phyloP scores from a whole-genome alignment of 768 basidiomycete genomes.

The Kwoniella dejecticola region DNA sequence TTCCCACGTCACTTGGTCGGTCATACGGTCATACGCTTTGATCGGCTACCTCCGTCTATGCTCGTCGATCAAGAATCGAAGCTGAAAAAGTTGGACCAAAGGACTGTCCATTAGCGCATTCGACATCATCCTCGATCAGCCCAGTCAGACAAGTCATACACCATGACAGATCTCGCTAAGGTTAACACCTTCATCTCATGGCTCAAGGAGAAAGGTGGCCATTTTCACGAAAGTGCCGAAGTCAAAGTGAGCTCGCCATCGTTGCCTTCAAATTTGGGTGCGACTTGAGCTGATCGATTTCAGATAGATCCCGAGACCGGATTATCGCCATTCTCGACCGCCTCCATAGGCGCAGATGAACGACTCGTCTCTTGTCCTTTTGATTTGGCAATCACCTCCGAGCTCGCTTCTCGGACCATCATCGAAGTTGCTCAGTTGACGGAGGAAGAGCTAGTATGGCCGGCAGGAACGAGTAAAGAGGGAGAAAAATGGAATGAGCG shows the following conservation, averaged over 20 bases:
- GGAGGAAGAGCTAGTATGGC: constrained; percentile 28
- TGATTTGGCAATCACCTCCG: constrained; percentile 51
- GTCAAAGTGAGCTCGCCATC: constrained; percentile 16
- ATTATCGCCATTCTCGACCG: constrained; percentile 43
- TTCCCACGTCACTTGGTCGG: too few relatives aligned
- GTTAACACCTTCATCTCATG: constrained; percentile 8
- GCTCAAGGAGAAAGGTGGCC: constrained; percentile 17
- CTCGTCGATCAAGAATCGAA: too few relatives aligned
- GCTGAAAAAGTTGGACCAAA: too few relatives aligned
- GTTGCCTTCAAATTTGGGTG: neutral
- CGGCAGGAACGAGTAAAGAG: constrained; percentile 12
- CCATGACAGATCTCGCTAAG: constrained; percentile 5
- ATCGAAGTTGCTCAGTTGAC: constrained; percentile 11
- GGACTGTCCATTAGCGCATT: too few relatives aligned
- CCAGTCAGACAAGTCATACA: too few relatives aligned
- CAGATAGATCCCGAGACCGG: constrained; percentile 33
- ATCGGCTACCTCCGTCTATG: too few relatives aligned
- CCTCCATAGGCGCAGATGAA: constrained; percentile 28
- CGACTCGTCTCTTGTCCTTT: constrained; percentile 54
- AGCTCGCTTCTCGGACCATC: constrained; percentile 33
- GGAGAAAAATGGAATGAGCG: constrained; percentile 44
- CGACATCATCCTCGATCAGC: too few relatives aligned
- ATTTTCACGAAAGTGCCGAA: constrained; percentile 12
- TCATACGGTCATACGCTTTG: too few relatives aligned
- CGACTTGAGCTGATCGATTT: neutral